Base-by-base conservation (phyloP, 176 grass and related monocot genomes). In the Hordeum marinum region DNA sequence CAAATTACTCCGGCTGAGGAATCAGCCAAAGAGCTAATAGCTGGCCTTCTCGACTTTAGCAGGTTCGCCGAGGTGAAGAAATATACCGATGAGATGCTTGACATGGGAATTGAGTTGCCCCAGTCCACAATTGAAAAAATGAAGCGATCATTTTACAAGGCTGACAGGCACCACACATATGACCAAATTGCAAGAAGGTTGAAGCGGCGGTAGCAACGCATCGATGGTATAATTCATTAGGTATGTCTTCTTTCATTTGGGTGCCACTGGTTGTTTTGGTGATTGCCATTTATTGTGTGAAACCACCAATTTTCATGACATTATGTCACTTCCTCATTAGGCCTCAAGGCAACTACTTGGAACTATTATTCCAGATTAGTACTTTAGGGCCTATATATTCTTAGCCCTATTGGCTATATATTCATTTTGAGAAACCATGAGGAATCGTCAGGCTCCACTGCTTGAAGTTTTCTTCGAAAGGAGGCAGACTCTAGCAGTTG, bases 11-110 rank as follows among this genome's bases (percentile, higher is more conserved):
- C 81, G 31, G 77, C 85, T 9, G 87, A 94, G 18, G 89, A 91
- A 52, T 93, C 92, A 11, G 92, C 90, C 23, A 87, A 77, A 63
- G 90, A 93, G 87, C 62, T 97, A 82, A 79, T 97, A 27, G 17
- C 64, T 7, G 92, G 95, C 34, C 85, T 97, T 34, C 37, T 86
- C 63, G 75, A 91, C 58, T 87, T 94, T 66, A 82, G 68, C n/a
- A 89, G 92, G 75, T 83, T 89, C 3, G 21, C 61, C 41, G 92
- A 94, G 41, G 88, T 94, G 81, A 54, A 81, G 65, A 92, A 55
- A 82, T 78, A 42, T 79, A 46, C 63, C 10, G 71, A 94, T 13
- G 82, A 97, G 37, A 92, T 94, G 63, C 62, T 97, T 39, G 88
- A 89, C 72, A 85, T 87, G 74, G 80, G 84, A 80, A 76, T 97